Conservation (phyloP, 2,329 filamentous ascomycete genomes). For the Pseudogymnoascus sp. region DNA sequence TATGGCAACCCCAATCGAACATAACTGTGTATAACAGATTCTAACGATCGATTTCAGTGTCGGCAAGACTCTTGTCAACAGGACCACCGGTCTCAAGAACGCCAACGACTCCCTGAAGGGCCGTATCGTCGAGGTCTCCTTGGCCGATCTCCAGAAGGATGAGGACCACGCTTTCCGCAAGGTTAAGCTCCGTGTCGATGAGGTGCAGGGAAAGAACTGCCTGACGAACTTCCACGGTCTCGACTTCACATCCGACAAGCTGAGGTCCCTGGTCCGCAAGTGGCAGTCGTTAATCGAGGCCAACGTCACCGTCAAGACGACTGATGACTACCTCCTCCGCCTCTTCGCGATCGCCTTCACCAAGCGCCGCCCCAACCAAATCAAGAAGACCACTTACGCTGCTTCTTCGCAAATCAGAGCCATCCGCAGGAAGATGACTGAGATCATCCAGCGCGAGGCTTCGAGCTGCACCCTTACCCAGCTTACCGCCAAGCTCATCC, state of each 20-base stretch:
- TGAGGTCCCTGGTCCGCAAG: constrained; percentile 97
- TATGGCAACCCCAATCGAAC: constrained; percentile 37
- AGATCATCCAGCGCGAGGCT: constrained; percentile 97
- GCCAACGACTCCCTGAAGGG: constrained; percentile 99
- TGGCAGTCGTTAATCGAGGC: constrained; percentile 99
- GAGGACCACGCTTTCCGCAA: constrained; percentile 99
- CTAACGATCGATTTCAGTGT: constrained; percentile 57
- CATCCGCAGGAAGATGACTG: constrained; percentile 99
- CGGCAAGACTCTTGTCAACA: constrained; percentile 99
- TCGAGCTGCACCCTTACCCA: constrained; percentile 89
- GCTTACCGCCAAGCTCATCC: constrained; percentile 97
- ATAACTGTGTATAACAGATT: constrained; percentile 13
- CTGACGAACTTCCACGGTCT: constrained; percentile 99
- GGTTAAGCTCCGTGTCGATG: constrained; percentile 96
- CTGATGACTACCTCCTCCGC: constrained; percentile 98
- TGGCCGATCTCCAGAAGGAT: constrained; percentile 98
- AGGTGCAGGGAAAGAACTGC: constrained; percentile 99
- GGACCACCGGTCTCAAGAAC: constrained; percentile 99
- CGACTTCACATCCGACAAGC: constrained; percentile 99
- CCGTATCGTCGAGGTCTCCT: constrained; percentile 96
- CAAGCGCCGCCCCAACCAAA: constrained; percentile 98
- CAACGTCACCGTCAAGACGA: constrained; percentile 99
- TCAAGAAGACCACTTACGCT: constrained; percentile 99
- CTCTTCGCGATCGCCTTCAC: constrained; percentile 99
- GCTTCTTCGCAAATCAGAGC: constrained; percentile 92